These are phyloP conservation scores for Plectosphaerella sp. DNA, from an alignment of 2,329 filamentous ascomycete genomes.

Conservation along the genomic window DNA sequence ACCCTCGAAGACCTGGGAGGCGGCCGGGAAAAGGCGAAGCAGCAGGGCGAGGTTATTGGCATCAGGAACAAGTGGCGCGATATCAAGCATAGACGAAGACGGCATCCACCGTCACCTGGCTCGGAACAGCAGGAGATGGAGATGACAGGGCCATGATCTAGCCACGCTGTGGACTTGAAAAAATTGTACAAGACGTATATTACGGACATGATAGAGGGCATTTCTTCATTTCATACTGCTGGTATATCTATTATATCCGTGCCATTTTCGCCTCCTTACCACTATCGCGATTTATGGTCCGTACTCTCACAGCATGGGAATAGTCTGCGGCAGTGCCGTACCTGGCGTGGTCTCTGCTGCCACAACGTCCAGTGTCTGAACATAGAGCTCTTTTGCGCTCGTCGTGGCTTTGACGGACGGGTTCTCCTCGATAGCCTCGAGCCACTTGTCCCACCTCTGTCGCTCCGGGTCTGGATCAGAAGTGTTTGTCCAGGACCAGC, in stretches of 20 bases:
- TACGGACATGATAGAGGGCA: no score
- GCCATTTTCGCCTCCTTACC: no score
- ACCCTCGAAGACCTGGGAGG: constrained; percentile 47
- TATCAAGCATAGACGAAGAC: constrained; percentile 26
- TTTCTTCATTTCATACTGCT: no score
- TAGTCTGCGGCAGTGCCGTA: neutral
- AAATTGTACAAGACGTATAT: no score
- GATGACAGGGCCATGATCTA: neutral
- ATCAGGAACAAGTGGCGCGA: constrained; percentile 37
- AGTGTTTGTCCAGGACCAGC: constrained; percentile 44
- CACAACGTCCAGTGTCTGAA: constrained; percentile 55
- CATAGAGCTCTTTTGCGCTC: constrained; percentile 50
- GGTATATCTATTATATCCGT: neutral
- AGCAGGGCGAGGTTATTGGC: constrained; percentile 39
- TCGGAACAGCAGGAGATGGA: neutral
- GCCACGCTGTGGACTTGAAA: no score
- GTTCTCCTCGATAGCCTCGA: constrained; percentile 63
- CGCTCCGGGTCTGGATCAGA: constrained; percentile 21
- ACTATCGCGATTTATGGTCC: no score
- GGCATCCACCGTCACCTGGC: neutral
- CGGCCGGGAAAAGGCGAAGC: constrained; percentile 37
- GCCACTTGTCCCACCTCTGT: constrained; percentile 62
- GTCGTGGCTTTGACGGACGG: constrained; percentile 62
- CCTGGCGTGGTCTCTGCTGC: constrained; percentile 3
- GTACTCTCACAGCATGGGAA: no score